Base-by-base conservation (phyloP, 495 filamentous ascomycete species). In the Hypoxylon cercidicola region DNA sequence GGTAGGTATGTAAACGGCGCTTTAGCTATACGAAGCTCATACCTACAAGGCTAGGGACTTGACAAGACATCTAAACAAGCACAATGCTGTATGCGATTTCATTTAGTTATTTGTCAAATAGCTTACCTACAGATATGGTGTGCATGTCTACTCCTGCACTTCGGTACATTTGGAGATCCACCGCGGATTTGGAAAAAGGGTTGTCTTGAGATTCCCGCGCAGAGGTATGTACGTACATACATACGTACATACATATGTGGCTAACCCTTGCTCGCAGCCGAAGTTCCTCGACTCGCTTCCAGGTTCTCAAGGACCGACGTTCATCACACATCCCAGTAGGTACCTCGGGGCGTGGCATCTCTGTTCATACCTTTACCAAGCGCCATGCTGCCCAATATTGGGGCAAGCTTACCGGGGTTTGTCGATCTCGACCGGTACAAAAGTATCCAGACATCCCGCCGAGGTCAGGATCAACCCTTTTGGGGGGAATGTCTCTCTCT, bases 351-450 rank as follows among this genome's bases (percentile, higher is more conserved):
- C 8, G 16, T 43, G 15, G 40, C 16, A 19, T 43, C 40, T 43
- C n/a, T 19, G 40, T 20, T 43, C 40, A 43, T 5, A 43, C 6
- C 40, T 54, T 16, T 40, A 2, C 35, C 68, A 75, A 75, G 73
- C 73, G 73, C 73, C 68, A 72, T 70, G 68, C 64, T 66, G 71
- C 68, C 69, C 61, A 66, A 64, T 62, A 75, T 69, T 71, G 68
- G 71, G 18, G 60, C 52, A 66, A 66, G 45, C 30, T 66, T 23
- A 55, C 70, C 68, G 69, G 69, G 73, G 64, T 67, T 67, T 50
- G 66, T 56, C 64, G 68, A 68, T 75, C 65, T 68, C 52, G 59
- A 65, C 35, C 28, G 58, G 54, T 70, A 70, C 72, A 60, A 70
- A 66, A 64, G 59, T 64, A 62, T 66, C 60, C 59, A 69, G 66